These are phyloP conservation scores for Calamus simplicifolius DNA, from an alignment of 176 grass and related monocot species.

Conservation along the genomic window DNA sequence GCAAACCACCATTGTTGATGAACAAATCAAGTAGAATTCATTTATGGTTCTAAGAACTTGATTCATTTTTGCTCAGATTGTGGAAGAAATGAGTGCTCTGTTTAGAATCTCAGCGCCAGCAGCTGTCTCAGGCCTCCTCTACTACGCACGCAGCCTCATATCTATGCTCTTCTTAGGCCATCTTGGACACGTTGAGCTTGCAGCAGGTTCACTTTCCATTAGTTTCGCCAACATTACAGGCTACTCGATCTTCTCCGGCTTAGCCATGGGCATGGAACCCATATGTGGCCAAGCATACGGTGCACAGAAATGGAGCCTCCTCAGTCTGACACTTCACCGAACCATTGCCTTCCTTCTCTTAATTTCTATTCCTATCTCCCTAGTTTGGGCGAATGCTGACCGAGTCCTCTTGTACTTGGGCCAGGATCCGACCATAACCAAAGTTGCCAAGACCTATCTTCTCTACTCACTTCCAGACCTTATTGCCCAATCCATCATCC, in stretches of 20 bases:
- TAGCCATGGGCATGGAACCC: slow-evolving; percentile 94
- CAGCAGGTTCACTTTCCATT: slow-evolving; percentile 63
- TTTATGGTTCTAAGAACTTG: no score
- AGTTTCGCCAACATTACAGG: slow-evolving; percentile 97
- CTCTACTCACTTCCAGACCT: slow-evolving; percentile 59
- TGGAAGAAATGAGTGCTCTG: slow-evolving; percentile 58
- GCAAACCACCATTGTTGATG: no score
- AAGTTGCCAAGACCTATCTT: slow-evolving; percentile 55
- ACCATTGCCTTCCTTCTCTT: slow-evolving; percentile 67
- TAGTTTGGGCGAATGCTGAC: slow-evolving; percentile 37
- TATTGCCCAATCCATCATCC: slow-evolving; percentile 61
- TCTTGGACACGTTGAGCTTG: slow-evolving; percentile 69
- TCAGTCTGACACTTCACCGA: slow-evolving; percentile 71
- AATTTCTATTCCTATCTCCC: slow-evolving; percentile 53
- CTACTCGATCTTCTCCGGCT: slow-evolving; percentile 77
- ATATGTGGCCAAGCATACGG: slow-evolving; percentile 94
- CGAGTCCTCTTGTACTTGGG: slow-evolving; percentile 36
- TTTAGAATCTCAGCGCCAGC: slow-evolving; percentile 66
- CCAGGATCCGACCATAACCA: slow-evolving; percentile 57
- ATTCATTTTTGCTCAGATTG: slow-evolving; percentile 33
- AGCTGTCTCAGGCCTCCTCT: slow-evolving; percentile 64
- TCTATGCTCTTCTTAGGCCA: slow-evolving; percentile 89
- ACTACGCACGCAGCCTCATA: slow-evolving; percentile 77
- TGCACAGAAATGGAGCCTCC: slow-evolving; percentile 47
- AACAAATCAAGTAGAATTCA: no score